Evolutionary conservation across 192 early-diverging fungal species (phyloP), one percentile per base, ranked within the genome.

Genomic region (Gamsiella multidivaricata): DNA sequence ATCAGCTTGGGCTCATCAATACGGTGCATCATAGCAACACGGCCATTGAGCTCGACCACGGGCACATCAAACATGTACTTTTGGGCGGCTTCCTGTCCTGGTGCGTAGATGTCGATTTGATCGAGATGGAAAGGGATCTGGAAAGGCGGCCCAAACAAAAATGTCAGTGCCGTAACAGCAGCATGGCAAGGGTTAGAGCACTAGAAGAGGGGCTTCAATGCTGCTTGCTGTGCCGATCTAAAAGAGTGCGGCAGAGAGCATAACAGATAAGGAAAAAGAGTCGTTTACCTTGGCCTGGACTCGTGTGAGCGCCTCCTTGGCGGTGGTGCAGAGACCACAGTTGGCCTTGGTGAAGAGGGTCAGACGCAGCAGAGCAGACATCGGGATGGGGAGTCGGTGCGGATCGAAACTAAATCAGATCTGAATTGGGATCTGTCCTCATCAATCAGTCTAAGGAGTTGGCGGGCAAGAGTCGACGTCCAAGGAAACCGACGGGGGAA

Each of bases 41-140:
- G 55, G 12, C 74, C 83, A 18, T 85, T 80, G 49, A 87, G 45
- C 54, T 87, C 83, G 32, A 84, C 72, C 5, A 87, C 85, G 8
- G 85, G 85, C n/a, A 84, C 72, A 61, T 87, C 85, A 59, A 84
- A 87, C 58, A 87, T 82, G 67, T 87, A 87, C 49, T 82, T 81
- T 46, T 87, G 74, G 11, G 59, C 51, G 17, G 52, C 54, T 22
- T 69, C 74, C 34, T 78, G 57, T 2, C 66, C 74, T 14, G 74
- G 74, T 0, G 74, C 74, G n/a, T 78, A 78, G 22, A 78, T 78
- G 54, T 78, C 74, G 32, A 78, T 34, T 32, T 78, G 65, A 58
- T 78, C 74, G 9, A 78, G 54, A 12, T 78, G 54, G 41, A 78
- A 78, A 3, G 74, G 65, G 18, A 78, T 54, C 74, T 78, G 20